Evolutionary conservation across 1,284 basidiomycete genomes (phyloP), one percentile per base, ranked within the genome.

Genomic region (Ceratobasidium theobromae): DNA sequence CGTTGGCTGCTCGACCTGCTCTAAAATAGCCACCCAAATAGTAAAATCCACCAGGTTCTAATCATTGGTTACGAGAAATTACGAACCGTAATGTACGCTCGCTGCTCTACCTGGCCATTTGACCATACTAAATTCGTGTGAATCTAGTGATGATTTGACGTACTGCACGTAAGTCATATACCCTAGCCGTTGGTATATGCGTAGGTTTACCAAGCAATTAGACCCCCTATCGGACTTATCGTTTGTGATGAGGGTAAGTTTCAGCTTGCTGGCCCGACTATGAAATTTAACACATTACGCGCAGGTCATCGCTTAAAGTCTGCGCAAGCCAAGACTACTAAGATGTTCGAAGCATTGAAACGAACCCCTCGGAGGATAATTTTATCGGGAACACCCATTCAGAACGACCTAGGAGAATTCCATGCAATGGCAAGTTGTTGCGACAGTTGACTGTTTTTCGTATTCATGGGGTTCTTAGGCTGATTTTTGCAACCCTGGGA

Each of bases 11-110:
- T 27, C 14, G 16, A 8, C 41, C 27, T 23, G 23, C 25, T 51
- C 11, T 54, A 18, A 30, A 38, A 68, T 68, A 53, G 67, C 40
- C 33, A 21, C 43, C 3, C n/a, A 3, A 12, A 70, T 53, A 91
- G 89, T 62, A 87, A 83, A 71, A 82, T 83, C 18, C 90, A 81
- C 65, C 78, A 97, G 46, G 93, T 99, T 1, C 80, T 99, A 28
- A 86, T 99, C 70, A 95, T 98, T 68, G 95, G 96, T 6, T 99
- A 99, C 75, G 97, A 99, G 74, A 88, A 91, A 70, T 80, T 97
- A 35, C 81, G 92, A 54, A 88, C 86, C 18, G 85, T 92, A 5
- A 87, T 93, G 93, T 75, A 3, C 4, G 12, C 30, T 12, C 4
- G 4, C 27, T 14, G 11, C 16, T 33, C 4, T 2, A 46, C 4